Conservation (phyloP, 2,329 filamentous ascomycete species). For the Chrysosphaeria jannelii region DNA sequence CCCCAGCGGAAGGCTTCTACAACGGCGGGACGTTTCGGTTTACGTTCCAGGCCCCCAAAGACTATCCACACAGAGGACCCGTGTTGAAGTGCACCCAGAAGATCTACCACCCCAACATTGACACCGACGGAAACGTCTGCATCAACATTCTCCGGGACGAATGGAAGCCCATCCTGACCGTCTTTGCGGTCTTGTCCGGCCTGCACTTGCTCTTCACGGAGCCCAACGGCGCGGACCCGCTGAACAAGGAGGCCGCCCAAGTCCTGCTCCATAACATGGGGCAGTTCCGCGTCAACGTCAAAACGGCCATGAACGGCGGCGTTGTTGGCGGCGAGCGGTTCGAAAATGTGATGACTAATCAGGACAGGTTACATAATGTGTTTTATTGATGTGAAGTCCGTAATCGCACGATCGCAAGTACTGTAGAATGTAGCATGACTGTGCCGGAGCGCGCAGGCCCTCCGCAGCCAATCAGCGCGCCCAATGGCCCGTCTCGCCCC, state of each 20-base stretch:
- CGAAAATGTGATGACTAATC: slow-evolving; percentile 47
- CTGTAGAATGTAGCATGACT: no score
- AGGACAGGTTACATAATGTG: no score
- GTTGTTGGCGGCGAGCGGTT: slow-evolving; percentile 41
- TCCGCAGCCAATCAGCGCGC: no score
- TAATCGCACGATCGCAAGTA: no score
- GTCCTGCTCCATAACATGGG: slow-evolving; percentile 68
- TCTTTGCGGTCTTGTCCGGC: slow-evolving; percentile 93
- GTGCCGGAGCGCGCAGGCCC: no score
- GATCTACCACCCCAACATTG: slow-evolving; percentile 98
- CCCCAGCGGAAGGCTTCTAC: slow-evolving; percentile 70
- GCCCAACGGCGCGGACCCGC: slow-evolving; percentile 84
- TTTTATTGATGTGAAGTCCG: no score
- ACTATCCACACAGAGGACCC: slow-evolving; percentile 88
- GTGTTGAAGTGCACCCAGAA: slow-evolving; percentile 95
- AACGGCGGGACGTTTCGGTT: slow-evolving; percentile 70
- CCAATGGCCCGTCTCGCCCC: no score
- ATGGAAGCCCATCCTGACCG: slow-evolving; percentile 93
- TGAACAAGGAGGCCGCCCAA: slow-evolving; percentile 94
- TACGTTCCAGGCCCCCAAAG: slow-evolving; percentile 72
- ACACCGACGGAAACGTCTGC: slow-evolving; percentile 91
- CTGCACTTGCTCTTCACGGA: slow-evolving; percentile 94
- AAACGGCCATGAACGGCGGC: slow-evolving; percentile 56
- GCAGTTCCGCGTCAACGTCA: slow-evolving; percentile 72
- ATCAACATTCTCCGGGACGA: slow-evolving; percentile 91